Base-by-base conservation (phyloP, 441 rosid genomes). In the Brassica hybrid region DNA sequence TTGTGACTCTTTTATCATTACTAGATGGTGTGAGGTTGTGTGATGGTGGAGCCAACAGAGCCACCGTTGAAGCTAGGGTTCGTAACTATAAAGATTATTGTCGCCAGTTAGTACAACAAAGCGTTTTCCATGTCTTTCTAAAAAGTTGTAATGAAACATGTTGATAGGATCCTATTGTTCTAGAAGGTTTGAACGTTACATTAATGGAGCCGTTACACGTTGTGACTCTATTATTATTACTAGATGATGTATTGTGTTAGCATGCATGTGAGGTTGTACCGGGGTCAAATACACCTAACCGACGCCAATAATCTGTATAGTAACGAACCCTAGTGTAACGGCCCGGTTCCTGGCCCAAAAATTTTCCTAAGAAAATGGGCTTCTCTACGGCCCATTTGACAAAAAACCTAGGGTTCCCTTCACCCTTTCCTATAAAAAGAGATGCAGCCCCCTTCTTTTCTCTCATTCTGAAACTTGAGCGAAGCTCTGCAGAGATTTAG, bases 191-290 rank as follows among this genome's bases (percentile, higher is more conserved):
- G 14, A n/a, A n/a, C n/a, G n/a, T n/a, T n/a, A n/a, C n/a, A n/a
- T n/a, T n/a, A n/a, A n/a, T n/a, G n/a, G n/a, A n/a, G n/a, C 5
- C 34, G 34, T 6, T 45, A 45, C 52, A 45, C n/a, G 5, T 13
- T 45, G 52, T 13, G 50, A 43, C 50, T 10, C 52, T 45, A 12
- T 41, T 45, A 50, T 14, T 30, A 50, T 13, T 41, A 41, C 18
- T 56, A 48, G 13, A 34, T 61, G 13, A 34, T 61, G 56, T 62
- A 10, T 45, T 74, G 56, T 63, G 75, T 74, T 86, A 89, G n/a
- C n/a, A n/a, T n/a, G 77, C 92, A 91, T 30, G 80, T 72, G 17
- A 89, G 85, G 50, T 84, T 91, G 59, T 50, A 5, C 93, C 90
- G 0, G 91, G 87, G 75, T 83, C 67, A 72, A 87, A n/a, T n/a